A percentile compares a stretch with the other conserved stretches of the same genome.
Conservation (phyloP, 805 yeast species). For the Lipomyces japonicus region DNA sequence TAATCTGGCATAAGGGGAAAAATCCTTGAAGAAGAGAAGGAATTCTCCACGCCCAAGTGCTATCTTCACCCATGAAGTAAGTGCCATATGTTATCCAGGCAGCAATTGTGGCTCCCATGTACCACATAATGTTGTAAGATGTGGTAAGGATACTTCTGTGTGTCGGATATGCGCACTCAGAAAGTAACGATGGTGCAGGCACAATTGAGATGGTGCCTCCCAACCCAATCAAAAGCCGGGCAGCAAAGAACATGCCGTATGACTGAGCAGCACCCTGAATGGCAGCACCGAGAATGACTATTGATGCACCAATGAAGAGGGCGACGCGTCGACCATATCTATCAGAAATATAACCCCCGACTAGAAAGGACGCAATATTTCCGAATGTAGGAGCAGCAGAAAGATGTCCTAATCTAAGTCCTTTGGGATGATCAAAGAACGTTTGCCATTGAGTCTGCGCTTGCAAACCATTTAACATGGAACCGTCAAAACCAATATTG, state of each 20-base stretch:
- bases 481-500: constrained; percentile 49
- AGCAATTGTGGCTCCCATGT: constrained; percentile 48
- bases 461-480: constrained; percentile 52
- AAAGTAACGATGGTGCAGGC: constrained; percentile 9
- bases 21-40: constrained; percentile 52
- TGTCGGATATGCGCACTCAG: constrained; percentile 15
- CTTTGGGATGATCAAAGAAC: constrained; percentile 42
- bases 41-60: constrained; percentile 50
- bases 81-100: constrained; percentile 52
- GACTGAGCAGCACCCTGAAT: constrained; percentile 10
- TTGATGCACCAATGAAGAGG: constrained; percentile 4
- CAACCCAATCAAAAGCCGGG: constrained; percentile 14
- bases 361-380: constrained; percentile 30
- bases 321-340: constrained; percentile 42
- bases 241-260: constrained; percentile 15
- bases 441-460: constrained; percentile 43
- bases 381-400: neutral
- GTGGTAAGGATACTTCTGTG: constrained; percentile 14
- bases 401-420: constrained; percentile 41
- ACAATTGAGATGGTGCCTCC: constrained; percentile 2
- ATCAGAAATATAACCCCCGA: constrained; percentile 39
- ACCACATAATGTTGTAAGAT: constrained; percentile 8
- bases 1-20: constrained; percentile 44
- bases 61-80: constrained; percentile 26
- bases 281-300: constrained; percentile 6